A percentile compares a stretch with the other conserved stretches of the same genome.
Conservation (phyloP, 257 asterid species). For the Solanum chiquidenum region DNA sequence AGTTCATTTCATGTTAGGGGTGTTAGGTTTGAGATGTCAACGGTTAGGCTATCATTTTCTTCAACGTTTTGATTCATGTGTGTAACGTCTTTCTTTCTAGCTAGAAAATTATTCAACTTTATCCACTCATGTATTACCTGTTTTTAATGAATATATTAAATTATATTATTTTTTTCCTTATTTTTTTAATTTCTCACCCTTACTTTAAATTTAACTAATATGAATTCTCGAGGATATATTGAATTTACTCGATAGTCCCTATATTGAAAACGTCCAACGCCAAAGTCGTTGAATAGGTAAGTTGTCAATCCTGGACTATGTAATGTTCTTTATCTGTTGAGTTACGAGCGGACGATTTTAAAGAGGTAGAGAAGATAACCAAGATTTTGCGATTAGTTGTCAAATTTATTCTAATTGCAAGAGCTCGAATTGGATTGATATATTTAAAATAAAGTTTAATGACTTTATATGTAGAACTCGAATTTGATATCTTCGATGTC, state of each 20-base stretch:
- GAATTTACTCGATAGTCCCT: too few species aligned
- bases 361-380: too few species aligned
- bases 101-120: conserved; percentile 10
- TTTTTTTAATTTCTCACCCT: neutral
- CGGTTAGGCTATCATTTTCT: conserved; percentile 23
- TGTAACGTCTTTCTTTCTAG: conserved; percentile 25
- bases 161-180: neutral
- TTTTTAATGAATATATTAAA: neutral
- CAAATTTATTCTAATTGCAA: too few species aligned
- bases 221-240: neutral
- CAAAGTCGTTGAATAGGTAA: too few species aligned
- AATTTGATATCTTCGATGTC: neutral
- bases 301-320: too few species aligned
- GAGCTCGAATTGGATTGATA: too few species aligned
- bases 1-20: neutral
- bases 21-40: conserved; percentile 27
- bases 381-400: too few species aligned
- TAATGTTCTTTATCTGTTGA: too few species aligned
- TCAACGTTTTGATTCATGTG: conserved; percentile 47
- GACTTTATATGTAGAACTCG: neutral
- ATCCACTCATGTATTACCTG: neutral
- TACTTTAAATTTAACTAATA: neutral
- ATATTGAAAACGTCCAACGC: too few species aligned
- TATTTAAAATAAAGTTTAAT: neutral
- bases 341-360: too few species aligned